These are phyloP conservation scores for Soucietia sequanensis DNA, from an alignment of 805 yeast species.

Conservation along the genomic window DNA sequence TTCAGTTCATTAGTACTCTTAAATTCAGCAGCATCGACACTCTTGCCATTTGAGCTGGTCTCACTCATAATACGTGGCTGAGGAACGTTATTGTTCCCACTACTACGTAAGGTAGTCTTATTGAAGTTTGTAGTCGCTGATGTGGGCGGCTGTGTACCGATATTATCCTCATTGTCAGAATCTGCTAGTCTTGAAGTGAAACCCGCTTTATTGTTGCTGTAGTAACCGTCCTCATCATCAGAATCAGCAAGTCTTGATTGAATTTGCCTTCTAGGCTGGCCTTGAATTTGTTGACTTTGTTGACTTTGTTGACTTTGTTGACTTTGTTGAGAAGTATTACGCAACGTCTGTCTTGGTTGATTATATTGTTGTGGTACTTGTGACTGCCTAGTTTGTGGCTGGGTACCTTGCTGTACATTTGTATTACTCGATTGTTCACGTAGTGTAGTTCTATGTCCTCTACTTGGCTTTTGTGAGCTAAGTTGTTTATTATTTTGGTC, in stretches of 20 bases:
- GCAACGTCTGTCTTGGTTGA: neutral
- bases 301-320: neutral
- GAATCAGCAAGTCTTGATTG: conserved; percentile 5
- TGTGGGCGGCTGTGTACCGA: neutral
- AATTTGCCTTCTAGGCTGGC: neutral
- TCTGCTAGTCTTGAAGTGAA: conserved; percentile 60
- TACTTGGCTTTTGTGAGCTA: no score
- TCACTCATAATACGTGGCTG: no score
- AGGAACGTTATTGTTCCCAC: no score
- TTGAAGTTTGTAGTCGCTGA: no score
- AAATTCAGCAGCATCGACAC: neutral
- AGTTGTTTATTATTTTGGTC: neutral
- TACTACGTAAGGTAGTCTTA: no score
- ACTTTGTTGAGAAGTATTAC: neutral
- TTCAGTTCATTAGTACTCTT: conserved; percentile 6
- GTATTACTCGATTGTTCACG: no score
- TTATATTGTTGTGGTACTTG: neutral
- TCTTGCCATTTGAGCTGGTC: no score
- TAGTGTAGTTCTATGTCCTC: conserved; percentile 1
- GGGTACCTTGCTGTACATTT: no score
- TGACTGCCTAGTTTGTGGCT: no score
- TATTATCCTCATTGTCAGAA: conserved; percentile 54
- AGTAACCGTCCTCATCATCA: conserved; percentile 10
- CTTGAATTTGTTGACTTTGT: neutral
- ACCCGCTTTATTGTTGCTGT: conserved; percentile 7